phyloP scores from a whole-genome alignment of 1,284 basidiomycete species.

The Laetiporus sulphureus region DNA sequence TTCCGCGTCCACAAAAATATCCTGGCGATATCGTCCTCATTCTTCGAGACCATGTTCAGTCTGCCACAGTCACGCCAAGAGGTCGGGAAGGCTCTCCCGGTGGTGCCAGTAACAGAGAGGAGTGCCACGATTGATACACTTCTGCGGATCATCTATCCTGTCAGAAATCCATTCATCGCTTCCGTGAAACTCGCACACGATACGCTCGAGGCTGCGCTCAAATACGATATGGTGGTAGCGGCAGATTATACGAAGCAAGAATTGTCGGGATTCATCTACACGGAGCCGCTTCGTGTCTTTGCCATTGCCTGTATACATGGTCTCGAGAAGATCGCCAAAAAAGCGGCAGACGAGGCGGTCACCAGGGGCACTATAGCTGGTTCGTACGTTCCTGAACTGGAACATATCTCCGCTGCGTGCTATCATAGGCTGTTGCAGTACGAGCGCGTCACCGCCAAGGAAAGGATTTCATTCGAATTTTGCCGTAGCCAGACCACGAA shows the following conservation, averaged over 20 bases:
- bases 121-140: slow-evolving; percentile 11
- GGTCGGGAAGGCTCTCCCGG: background rate
- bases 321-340: background rate
- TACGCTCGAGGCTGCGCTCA: slow-evolving; percentile 9
- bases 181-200: background rate
- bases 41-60: slow-evolving; percentile 12
- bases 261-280: background rate
- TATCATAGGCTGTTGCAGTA: background rate
- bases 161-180: slow-evolving; percentile 1
- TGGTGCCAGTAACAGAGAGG: slow-evolving; percentile 8
- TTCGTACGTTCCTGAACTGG: slow-evolving; percentile 8
- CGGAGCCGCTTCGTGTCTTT: background rate
- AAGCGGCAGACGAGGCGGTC: background rate
- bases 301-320: background rate
- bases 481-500: too few species aligned
- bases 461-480: background rate
- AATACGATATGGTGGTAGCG: slow-evolving; percentile 6
- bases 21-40: slow-evolving; percentile 35
- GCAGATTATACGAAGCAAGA: background rate
- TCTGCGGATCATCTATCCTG: slow-evolving; percentile 11
- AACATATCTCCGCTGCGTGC: slow-evolving; percentile 5
- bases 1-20: slow-evolving; percentile 32
- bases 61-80: slow-evolving; percentile 9
- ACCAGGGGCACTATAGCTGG: background rate
- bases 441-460: background rate